A percentile compares a stretch with the other conserved stretches of the same genome.
Conservation (phyloP, 2,329 filamentous ascomycete species). For the Hypomyces perniciosus region DNA sequence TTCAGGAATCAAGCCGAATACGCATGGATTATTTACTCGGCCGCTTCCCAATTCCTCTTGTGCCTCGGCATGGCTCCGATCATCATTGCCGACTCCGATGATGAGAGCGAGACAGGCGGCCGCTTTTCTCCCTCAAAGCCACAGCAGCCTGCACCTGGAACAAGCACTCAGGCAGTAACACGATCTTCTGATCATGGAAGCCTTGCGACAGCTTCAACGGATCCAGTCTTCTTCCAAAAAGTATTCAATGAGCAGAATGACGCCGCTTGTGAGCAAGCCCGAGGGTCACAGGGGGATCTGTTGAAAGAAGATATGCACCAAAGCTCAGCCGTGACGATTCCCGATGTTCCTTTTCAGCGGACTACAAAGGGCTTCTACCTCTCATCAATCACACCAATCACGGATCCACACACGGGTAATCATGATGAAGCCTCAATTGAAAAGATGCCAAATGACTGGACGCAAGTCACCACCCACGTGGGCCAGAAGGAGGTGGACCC, state of each 20-base stretch:
- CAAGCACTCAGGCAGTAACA: slow-evolving; percentile 6
- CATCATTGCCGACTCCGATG: slow-evolving; percentile 36
- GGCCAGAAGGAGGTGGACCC: slow-evolving; percentile 20
- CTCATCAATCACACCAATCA: slow-evolving; percentile 22
- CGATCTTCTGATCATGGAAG: slow-evolving; percentile 23
- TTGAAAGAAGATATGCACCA: slow-evolving; percentile 1
- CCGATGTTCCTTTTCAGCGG: slow-evolving; percentile 21
- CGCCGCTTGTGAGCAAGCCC: slow-evolving; percentile 20
- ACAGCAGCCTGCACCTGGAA: slow-evolving; percentile 6
- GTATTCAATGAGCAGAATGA: slow-evolving; percentile 42
- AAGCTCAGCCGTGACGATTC: slow-evolving; percentile 13
- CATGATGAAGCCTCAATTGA: slow-evolving; percentile 11
- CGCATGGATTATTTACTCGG: too few species aligned
- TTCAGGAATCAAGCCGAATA: too few species aligned
- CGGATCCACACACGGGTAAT: slow-evolving; percentile 22
- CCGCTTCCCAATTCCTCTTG: neutral
- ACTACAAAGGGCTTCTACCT: slow-evolving; percentile 22
- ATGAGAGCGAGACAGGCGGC: slow-evolving; percentile 24
- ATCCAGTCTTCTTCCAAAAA: slow-evolving; percentile 41
- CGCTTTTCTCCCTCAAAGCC: slow-evolving; percentile 16
- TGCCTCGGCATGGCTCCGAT: slow-evolving; percentile 17
- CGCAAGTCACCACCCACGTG: slow-evolving; percentile 27
- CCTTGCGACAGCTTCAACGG: slow-evolving; percentile 37
- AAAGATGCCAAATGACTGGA: slow-evolving; percentile 21
- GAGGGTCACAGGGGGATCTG: slow-evolving; percentile 4